Base-by-base conservation (phyloP, 257 asterid species). In the Gentiana dahurica region DNA sequence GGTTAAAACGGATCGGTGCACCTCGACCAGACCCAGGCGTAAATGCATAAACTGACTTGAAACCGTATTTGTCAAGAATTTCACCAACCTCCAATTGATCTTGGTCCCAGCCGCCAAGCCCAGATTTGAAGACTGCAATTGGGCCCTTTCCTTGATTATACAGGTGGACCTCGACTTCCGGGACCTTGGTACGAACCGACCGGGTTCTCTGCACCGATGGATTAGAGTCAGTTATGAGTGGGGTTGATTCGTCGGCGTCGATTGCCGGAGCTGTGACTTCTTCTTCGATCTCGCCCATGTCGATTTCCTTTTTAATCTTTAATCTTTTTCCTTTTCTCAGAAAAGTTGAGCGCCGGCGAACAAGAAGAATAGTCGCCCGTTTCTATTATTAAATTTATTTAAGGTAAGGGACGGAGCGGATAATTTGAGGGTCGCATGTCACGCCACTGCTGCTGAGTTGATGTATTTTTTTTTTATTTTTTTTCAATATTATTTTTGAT, bases 1-100 rank as follows among this genome's bases (percentile, higher is more conserved):
- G 79, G 54, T 85, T 80, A 71, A 87, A 85, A 62, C 94, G 83
- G 70, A 88, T 83, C 2, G 90, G 87, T 10, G 73, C 80, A 36
- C 93, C 93, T 49, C 96, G 84, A 12, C 90, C 93, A 57, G 81
- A 66, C 34, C 64, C 77, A 2, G 88, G 86, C 2, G 59, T 68
- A 75, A 75, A 82, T 1, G 96, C 96, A 50, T 77, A 82, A 15
- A 79, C 63, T 56, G 83, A 60, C 49, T 85, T 85, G 73, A 87
- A 77, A 0, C 90, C 84, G 65, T 74, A 82, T 55, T 70, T 80
- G 32, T 82, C 82, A 32, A 87, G 85, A 62, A 87, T 80, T 3
- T 78, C 93, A 2, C 95, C 70, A 47, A 87, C 80, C 70, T 87
- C 95, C 45, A 87, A 80, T 86, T 87, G 95, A 65, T 85, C 84